Percentiles rank a stretch among this genome's conserved stretches.
phyloP scores from a whole-genome alignment of 2,329 filamentous ascomycete species.

The Pestalotiopsis sp. region DNA sequence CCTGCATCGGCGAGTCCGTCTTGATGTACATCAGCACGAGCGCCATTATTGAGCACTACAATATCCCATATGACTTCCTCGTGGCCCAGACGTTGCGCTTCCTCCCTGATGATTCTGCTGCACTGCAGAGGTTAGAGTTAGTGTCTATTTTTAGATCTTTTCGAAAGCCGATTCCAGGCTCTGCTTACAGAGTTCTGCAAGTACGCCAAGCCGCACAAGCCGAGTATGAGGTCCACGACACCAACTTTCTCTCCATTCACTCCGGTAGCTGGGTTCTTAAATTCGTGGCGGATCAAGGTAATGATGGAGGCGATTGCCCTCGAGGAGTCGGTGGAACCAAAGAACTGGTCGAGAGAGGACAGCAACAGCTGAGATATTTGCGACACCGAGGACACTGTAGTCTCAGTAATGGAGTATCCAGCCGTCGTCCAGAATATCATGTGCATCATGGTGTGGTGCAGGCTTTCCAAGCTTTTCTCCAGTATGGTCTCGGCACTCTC shows the following conservation, averaged over 20 bases:
- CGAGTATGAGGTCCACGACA: constrained; percentile 62
- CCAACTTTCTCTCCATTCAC: constrained; percentile 61
- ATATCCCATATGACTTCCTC: constrained; percentile 69
- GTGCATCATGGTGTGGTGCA: constrained; percentile 60
- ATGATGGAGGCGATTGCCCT: constrained; percentile 69
- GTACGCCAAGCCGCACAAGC: constrained; percentile 62
- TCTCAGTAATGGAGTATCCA: constrained; percentile 60
- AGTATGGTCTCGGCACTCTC: constrained; percentile 59
- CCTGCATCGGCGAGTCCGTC: constrained; percentile 36
- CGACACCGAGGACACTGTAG: constrained; percentile 56
- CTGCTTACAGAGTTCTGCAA: constrained; percentile 50
- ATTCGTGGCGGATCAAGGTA: constrained; percentile 64
- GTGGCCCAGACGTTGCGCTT: constrained; percentile 45
- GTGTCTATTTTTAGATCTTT: neutral
- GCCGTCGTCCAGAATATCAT: constrained; percentile 65
- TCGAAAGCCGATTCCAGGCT: neutral
- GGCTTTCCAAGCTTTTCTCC: constrained; percentile 56
- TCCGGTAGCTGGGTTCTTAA: constrained; percentile 64
- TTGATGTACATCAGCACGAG: constrained; percentile 57
- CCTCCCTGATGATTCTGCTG: constrained; percentile 51
- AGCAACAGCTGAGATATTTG: constrained; percentile 61
- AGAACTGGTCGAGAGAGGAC: constrained; percentile 63
- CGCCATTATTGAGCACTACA: constrained; percentile 62
- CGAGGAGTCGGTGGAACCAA: constrained; percentile 71
- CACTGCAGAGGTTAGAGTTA: constrained; percentile 34